A percentile compares a stretch with the other conserved stretches of the same genome.
Evolutionary conservation across 768 basidiomycete species (phyloP).

Genomic region (Tricholoma sp.): DNA sequence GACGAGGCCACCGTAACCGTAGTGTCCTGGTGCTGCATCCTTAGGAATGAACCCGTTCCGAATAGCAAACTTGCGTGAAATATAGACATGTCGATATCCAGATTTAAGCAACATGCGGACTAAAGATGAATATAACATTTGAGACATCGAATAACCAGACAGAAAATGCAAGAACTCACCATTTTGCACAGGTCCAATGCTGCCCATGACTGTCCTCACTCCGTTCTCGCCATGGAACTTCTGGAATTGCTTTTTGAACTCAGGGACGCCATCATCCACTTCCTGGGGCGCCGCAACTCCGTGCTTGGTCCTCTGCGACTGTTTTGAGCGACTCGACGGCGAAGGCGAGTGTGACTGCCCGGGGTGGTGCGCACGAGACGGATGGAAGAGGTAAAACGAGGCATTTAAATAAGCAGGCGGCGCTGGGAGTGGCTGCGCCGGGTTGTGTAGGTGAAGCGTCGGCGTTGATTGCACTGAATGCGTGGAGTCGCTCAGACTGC

Average conservation of each 20-base stretch:
- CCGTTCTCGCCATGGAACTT: constrained; percentile 90
- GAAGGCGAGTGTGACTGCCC: constrained; percentile 27
- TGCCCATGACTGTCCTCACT: constrained; percentile 87
- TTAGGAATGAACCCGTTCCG: constrained; percentile 83
- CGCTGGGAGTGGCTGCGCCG: constrained; percentile 49
- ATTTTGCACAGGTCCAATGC: constrained; percentile 84
- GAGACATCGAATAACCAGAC: constrained; percentile 1
- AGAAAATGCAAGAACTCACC: constrained; percentile 40
- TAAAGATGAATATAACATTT: constrained; percentile 21
- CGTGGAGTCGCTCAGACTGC: constrained; percentile 19
- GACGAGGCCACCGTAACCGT: constrained; percentile 89
- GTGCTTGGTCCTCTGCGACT: constrained; percentile 34
- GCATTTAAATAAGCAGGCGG: constrained; percentile 65
- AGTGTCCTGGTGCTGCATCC: constrained; percentile 84
- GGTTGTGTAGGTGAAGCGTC: constrained; percentile 62
- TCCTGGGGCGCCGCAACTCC: constrained; percentile 20
- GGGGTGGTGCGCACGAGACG: constrained; percentile 27
- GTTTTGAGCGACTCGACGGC: constrained; percentile 34
- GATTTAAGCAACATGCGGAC: constrained; percentile 92
- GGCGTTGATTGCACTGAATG: constrained; percentile 29
- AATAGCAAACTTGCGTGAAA: constrained; percentile 89
- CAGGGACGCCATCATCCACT: constrained; percentile 47
- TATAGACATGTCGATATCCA: constrained; percentile 92
- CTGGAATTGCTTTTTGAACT: constrained; percentile 73
- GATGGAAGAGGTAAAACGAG: constrained; percentile 64